phyloP scores from a whole-genome alignment of 805 yeast genomes.

The Candida verbasci region DNA sequence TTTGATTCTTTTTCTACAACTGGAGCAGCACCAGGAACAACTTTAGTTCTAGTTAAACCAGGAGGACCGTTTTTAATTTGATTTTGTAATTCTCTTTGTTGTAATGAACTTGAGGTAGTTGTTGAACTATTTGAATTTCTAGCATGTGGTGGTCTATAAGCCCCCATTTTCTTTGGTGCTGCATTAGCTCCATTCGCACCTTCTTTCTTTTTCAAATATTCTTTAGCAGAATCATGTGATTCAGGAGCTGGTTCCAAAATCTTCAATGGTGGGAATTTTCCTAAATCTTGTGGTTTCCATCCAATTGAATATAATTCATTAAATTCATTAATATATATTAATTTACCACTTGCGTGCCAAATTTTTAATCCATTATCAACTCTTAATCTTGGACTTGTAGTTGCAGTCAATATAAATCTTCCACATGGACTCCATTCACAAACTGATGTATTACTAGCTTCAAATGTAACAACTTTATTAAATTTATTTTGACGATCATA shows the following conservation, averaged over 20 bases:
- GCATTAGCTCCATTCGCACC: constrained; percentile 25
- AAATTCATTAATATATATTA: constrained; percentile 74
- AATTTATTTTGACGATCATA: constrained; percentile 89
- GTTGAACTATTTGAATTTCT: constrained; percentile 38
- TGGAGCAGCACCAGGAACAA: constrained; percentile 58
- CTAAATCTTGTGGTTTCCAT: constrained; percentile 72
- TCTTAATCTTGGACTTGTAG: constrained; percentile 93
- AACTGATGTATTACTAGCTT: constrained; percentile 92
- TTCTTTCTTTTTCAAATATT: constrained; percentile 42
- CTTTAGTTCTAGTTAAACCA: constrained; percentile 18
- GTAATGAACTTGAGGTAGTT: constrained; percentile 45
- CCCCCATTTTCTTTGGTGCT: constrained; percentile 68
- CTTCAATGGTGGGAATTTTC: constrained; percentile 52
- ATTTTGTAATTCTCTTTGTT: constrained; percentile 47
- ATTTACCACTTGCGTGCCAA: constrained; percentile 88
- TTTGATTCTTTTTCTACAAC: constrained; percentile 47
- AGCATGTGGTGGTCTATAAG: constrained; percentile 97
- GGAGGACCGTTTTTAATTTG: constrained; percentile 15
- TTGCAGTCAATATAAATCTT: constrained; percentile 86
- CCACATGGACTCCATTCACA: constrained; percentile 99
- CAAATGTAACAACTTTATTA: constrained; percentile 70
- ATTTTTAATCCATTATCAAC: constrained; percentile 93
- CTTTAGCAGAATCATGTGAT: constrained; percentile 69
- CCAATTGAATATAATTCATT: constrained; percentile 74
- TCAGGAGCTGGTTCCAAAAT: constrained; percentile 51